phyloP scores from a whole-genome alignment of 1,284 basidiomycete species.

The Apiotrichum laibachii region DNA sequence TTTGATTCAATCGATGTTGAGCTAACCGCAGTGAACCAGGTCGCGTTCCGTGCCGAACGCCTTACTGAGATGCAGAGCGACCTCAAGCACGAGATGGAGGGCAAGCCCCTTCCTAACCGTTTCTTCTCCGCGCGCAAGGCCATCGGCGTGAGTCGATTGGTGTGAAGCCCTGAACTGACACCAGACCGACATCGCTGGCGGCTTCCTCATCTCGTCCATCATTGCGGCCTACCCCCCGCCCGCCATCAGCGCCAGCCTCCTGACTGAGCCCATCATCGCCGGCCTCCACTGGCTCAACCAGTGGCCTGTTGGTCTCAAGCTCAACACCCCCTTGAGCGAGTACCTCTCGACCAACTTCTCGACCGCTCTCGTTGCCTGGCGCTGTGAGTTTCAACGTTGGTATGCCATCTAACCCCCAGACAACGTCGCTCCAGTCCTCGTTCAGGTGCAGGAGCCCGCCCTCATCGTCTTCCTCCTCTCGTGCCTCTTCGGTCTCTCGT shows the following conservation, averaged over 20 bases:
- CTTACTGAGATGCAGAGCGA: slow-evolving; percentile 1
- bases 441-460: slow-evolving; percentile 12
- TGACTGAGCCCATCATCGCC: slow-evolving; percentile 13
- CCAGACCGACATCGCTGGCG: slow-evolving; percentile 5
- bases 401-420: slow-evolving; percentile 11
- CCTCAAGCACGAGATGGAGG: background rate
- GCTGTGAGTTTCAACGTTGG: slow-evolving; percentile 56
- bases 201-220: slow-evolving; percentile 3
- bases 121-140: slow-evolving; percentile 5
- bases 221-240: background rate
- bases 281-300: slow-evolving; percentile 71
- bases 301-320: slow-evolving; percentile 94
- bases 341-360: slow-evolving; percentile 74
- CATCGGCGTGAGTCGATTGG: background rate
- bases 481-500: slow-evolving; percentile 32
- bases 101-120: slow-evolving; percentile 1
- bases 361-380: slow-evolving; percentile 64
- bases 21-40: slow-evolving; percentile 5
- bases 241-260: slow-evolving; percentile 1
- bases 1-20: background rate
- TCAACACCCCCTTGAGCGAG: slow-evolving; percentile 85
- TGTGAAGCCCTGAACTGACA: background rate
- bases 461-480: slow-evolving; percentile 10
- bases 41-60: slow-evolving; percentile 1
- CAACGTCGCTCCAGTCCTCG: slow-evolving; percentile 13